These are phyloP conservation scores for Russula sp. DNA, from an alignment of 768 basidiomycete species.

Conservation along the genomic window DNA sequence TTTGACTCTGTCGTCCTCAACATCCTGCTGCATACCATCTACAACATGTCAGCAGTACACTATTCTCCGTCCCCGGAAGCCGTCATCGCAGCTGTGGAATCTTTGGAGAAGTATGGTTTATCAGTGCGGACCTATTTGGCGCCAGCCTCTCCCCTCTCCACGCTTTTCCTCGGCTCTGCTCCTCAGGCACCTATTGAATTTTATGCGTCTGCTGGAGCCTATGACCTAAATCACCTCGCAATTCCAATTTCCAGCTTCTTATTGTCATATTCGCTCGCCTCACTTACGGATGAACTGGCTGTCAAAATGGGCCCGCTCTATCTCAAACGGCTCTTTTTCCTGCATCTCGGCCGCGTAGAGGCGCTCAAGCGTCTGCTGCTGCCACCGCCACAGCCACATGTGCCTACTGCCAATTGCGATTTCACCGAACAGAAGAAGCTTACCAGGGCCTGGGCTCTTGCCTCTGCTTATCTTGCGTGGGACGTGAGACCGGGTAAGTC, in stretches of 20 bases:
- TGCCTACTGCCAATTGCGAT: conserved; percentile 67
- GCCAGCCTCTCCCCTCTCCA: conserved; percentile 55
- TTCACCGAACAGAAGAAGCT: conserved; percentile 75
- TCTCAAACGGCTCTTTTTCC: conserved; percentile 76
- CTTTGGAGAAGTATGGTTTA: conserved; percentile 60
- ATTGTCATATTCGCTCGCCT: conserved; percentile 64
- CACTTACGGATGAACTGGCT: conserved; percentile 68
- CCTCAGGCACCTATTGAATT: conserved; percentile 67
- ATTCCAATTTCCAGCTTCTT: conserved; percentile 72
- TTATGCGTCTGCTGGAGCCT: conserved; percentile 65
- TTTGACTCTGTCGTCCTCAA: conserved; percentile 65
- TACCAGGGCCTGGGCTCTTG: conserved; percentile 78
- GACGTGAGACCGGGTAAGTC: conserved; percentile 71
- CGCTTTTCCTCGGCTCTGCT: conserved; percentile 62
- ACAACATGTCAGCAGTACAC: conserved; percentile 69
- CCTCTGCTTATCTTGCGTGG: conserved; percentile 81
- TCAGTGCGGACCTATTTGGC: conserved; percentile 46
- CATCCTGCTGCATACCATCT: conserved; percentile 67
- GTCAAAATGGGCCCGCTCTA: conserved; percentile 70
- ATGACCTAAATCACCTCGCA: conserved; percentile 70
- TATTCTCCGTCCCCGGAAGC: conserved; percentile 67
- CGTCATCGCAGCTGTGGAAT: conserved; percentile 54
- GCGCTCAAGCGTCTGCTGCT: conserved; percentile 76
- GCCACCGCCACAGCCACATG: conserved; percentile 71
- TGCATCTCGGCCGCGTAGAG: conserved; percentile 79